Percentiles rank a stretch among this genome's conserved stretches.
phyloP scores from a whole-genome alignment of 306 rosid species.

The Argentina anserina region DNA sequence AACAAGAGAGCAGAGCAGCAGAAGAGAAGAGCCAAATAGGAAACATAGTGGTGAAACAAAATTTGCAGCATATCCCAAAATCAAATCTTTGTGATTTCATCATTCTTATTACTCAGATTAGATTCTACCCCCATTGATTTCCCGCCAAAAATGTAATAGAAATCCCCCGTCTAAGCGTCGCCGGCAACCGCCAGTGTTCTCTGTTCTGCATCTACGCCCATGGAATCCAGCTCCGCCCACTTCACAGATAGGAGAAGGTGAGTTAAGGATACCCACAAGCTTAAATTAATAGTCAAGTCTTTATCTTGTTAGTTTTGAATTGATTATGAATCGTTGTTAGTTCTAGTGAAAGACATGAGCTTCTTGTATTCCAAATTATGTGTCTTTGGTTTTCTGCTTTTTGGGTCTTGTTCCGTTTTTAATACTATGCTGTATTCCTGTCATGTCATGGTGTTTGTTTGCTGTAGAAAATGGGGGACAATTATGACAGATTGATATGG shows the following conservation, averaged over 20 bases:
- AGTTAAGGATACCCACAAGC: slow-evolving; percentile 28
- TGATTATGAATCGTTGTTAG: not conserved
- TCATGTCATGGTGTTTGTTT: slow-evolving; percentile 7
- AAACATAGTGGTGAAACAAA: not conserved
- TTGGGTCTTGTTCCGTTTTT: not conserved
- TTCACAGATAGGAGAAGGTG: slow-evolving; percentile 52
- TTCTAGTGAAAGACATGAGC: not conserved
- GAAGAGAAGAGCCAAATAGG: not conserved
- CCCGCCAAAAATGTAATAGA: slow-evolving; percentile 12
- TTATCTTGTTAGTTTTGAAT: not conserved
- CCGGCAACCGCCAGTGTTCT: slow-evolving; percentile 11
- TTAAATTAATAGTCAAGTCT: not conserved
- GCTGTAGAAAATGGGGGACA: slow-evolving; percentile 7
- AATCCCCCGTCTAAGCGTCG: not conserved
- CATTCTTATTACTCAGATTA: not conserved
- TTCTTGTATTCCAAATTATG: not conserved
- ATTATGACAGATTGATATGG: not conserved
- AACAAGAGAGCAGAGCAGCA: not conserved
- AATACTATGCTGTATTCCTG: slow-evolving; percentile 4
- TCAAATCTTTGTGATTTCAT: not conserved
- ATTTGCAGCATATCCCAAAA: not conserved
- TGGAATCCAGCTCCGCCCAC: slow-evolving; percentile 40
- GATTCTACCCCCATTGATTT: not conserved
- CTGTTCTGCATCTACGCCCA: slow-evolving; percentile 19
- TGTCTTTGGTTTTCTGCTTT: no score